phyloP scores from a whole-genome alignment of 306 rosid genomes.

The Dryas drummondii region DNA sequence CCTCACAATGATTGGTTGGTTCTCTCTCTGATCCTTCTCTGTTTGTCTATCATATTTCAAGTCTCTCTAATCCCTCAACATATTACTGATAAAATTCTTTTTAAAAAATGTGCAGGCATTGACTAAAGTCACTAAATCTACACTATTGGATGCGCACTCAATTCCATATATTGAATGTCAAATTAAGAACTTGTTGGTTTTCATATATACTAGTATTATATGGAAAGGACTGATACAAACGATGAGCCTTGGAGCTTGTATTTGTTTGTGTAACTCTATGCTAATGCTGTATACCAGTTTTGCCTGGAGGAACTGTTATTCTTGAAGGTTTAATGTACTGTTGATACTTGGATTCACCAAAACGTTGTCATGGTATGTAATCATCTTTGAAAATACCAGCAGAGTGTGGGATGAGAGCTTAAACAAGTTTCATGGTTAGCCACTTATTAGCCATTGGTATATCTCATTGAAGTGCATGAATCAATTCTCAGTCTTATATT shows the following conservation, averaged over 20 bases:
- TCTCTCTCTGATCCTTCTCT: neutral
- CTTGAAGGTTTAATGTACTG: neutral
- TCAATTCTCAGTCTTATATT: neutral
- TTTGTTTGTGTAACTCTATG: too few relatives aligned
- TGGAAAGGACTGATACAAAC: neutral
- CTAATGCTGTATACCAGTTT: too few relatives aligned
- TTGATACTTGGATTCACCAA: too few relatives aligned
- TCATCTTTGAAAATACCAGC: too few relatives aligned
- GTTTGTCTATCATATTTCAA: neutral
- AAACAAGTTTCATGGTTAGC: neutral
- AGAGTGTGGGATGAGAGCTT: neutral
- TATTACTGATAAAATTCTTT: neutral
- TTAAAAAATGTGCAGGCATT: slow-evolving; percentile 3
- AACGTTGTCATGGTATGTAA: too few relatives aligned
- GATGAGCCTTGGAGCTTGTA: too few relatives aligned
- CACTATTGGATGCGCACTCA: neutral
- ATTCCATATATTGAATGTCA: neutral
- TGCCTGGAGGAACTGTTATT: neutral
- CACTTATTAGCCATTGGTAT: neutral
- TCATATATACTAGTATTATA: neutral
- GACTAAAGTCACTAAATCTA: neutral
- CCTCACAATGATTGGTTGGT: neutral
- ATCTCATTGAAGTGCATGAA: neutral
- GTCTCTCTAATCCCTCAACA: neutral
- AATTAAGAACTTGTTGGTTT: neutral